Evolutionary conservation across 192 early-diverging fungal species (phyloP), one percentile per base, ranked within the genome.

Genomic region (Linnemannia zychae): DNA sequence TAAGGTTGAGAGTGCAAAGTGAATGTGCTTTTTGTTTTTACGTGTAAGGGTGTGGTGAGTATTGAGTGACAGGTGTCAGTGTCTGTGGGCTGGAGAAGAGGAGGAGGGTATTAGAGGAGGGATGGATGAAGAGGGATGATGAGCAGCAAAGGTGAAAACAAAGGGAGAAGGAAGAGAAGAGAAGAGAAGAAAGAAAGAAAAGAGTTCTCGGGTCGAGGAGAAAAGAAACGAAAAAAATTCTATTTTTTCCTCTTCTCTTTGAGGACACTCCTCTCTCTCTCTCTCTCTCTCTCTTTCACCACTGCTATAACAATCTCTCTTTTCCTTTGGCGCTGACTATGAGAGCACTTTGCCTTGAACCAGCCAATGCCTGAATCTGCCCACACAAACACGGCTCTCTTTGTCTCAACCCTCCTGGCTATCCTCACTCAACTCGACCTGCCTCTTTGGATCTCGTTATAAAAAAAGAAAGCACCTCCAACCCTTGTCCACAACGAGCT

Each of bases 161-260:
- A 13, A 13, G 28, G 28, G 13, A 28, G 28, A 11, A 28, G 13
- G 12, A 31, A 60, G 11, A 31, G 11, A 31, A 60, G 24, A 60
- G 22, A 28, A 63, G 28, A 24, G 28, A 63, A 7, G 52, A 15
- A 18, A 50, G 24, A 53, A 7, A 47, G 5, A 53, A 53, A 24
- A 63, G 28, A 60, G 31, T 63, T 31, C 57, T 63, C 57, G 57
- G 57, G 57, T 60, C 13, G 1, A 63, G 15, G 53, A 63, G 15
- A 16, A 0, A 57, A 49, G 13, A 15, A 49, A 1, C 20, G 0
- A 22, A 63, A 63, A 63, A 63, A 33, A 15, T 63, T 63, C 57
- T 63, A 63, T 63, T 63, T 63, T 63, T 63, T 63, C 57, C 57
- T 44, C 40, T 44, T 63, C 24, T n/a, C 57, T 33, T 28, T 63